Percentiles rank a stretch among this genome's conserved stretches.
These are phyloP conservation scores for Mesotaenium endlicherianum DNA, from an alignment of 139 green algal species.

Conservation along the genomic window DNA sequence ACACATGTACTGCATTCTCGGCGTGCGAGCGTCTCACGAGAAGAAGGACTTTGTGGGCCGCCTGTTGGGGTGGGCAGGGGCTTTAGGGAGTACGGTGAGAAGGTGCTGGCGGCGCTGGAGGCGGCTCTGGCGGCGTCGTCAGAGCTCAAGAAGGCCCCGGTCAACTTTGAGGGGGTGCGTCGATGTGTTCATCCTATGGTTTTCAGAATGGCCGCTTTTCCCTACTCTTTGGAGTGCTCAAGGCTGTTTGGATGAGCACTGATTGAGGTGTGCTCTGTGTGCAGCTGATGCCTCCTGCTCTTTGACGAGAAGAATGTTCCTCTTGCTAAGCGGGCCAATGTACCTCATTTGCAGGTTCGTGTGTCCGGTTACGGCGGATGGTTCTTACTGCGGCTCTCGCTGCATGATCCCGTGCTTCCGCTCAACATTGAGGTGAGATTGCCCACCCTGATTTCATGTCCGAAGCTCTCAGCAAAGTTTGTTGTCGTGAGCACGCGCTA, in stretches of 20 bases:
- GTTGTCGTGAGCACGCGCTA: too few relatives aligned
- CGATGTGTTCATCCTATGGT: not conserved
- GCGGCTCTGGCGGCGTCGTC: constrained; percentile 52
- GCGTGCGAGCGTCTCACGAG: too few relatives aligned
- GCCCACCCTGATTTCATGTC: too few relatives aligned
- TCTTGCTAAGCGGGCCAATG: not conserved
- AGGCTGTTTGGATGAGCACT: too few relatives aligned
- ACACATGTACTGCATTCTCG: too few relatives aligned
- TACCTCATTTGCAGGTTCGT: constrained; percentile 15
- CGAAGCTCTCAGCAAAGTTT: too few relatives aligned
- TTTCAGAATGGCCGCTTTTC: too few relatives aligned
- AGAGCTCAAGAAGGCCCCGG: constrained; percentile 17
- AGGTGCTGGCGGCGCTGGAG: constrained; percentile 63
- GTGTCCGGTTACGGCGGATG: constrained; percentile 72
- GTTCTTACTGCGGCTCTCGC: constrained; percentile 79
- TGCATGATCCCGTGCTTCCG: constrained; percentile 87
- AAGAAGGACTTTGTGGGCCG: not conserved
- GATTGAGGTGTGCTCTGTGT: too few relatives aligned
- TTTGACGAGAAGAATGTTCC: constrained; percentile 23
- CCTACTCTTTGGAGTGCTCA: too few relatives aligned
- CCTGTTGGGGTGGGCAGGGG: constrained; percentile 12
- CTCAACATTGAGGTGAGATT: constrained; percentile 64
- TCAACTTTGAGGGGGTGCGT: constrained; percentile 2
- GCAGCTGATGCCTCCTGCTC: too few relatives aligned
- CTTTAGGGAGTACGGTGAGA: constrained; percentile 34